A percentile compares a stretch with the other conserved stretches of the same genome.
phyloP scores from a whole-genome alignment of 306 rosid species.

The Ammopiptanthus mongolicus region DNA sequence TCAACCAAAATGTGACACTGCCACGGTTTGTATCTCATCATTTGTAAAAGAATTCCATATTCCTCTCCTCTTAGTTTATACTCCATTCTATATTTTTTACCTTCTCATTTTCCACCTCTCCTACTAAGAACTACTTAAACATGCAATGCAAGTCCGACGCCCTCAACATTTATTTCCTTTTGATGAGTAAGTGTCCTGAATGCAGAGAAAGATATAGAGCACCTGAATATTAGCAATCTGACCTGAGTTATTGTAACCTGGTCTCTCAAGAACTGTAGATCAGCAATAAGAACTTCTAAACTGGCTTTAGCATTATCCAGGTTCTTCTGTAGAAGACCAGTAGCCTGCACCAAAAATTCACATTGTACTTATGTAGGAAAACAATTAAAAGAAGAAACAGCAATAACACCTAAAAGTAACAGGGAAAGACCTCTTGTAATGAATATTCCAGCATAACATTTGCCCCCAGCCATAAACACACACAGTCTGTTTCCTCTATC shows the following conservation, averaged over 20 bases:
- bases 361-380: neutral
- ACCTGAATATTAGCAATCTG: slow-evolving; percentile 2
- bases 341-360: slow-evolving; percentile 52
- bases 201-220: neutral
- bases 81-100: neutral
- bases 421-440: slow-evolving; percentile 53
- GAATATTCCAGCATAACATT: slow-evolving; percentile 80
- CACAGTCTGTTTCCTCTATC: slow-evolving; percentile 52
- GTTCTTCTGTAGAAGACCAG: slow-evolving; percentile 58
- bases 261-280: slow-evolving; percentile 76
- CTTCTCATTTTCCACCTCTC: neutral
- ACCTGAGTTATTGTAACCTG: slow-evolving; percentile 87
- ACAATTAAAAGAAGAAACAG: neutral
- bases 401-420: slow-evolving; percentile 13
- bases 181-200: neutral
- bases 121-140: neutral
- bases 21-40: neutral
- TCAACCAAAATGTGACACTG: neutral
- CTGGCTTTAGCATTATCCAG: slow-evolving; percentile 79
- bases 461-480: slow-evolving; percentile 80
- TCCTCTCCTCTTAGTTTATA: neutral
- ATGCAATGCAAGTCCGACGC: neutral
- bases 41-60: neutral
- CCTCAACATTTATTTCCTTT: neutral
- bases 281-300: slow-evolving; percentile 65